Percentiles rank a stretch among this genome's conserved stretches.
Evolutionary conservation across 108 stramenopile genomes (phyloP).

Genomic region (Cyclotella baltica): DNA sequence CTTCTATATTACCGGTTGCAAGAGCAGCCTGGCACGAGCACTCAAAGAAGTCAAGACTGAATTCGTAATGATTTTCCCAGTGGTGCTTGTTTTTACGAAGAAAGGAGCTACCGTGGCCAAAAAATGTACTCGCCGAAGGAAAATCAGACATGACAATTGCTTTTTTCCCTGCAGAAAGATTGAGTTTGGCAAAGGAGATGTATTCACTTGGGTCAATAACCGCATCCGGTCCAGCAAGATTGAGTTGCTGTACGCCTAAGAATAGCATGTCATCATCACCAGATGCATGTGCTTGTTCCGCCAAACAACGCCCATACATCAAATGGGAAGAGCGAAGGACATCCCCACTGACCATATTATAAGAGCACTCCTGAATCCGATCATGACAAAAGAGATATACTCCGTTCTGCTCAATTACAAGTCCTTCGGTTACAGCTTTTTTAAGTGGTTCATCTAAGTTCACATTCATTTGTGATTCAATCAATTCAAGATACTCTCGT

Average conservation of each 20-base stretch:
- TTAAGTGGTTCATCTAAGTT: constrained; percentile 2
- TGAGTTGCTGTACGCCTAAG: constrained; percentile 15
- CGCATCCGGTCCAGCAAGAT: constrained; percentile 1
- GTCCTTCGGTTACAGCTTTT: constrained; percentile 13
- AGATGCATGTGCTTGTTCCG: not conserved
- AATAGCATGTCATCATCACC: constrained; percentile 13
- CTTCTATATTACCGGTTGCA: not conserved
- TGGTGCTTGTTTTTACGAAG: constrained; percentile 9
- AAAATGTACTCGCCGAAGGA: constrained; percentile 7
- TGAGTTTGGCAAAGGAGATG: constrained; percentile 6
- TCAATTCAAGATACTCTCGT: not conserved
- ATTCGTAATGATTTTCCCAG: constrained; percentile 28
- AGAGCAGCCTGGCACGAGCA: not conserved
- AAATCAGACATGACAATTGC: constrained; percentile 35
- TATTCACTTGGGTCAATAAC: constrained; percentile 5
- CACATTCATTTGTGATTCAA: not conserved
- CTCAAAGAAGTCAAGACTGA: constrained; percentile 35
- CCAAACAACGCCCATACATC: constrained; percentile 14
- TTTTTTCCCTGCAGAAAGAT: constrained; percentile 30
- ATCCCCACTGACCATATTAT: constrained; percentile 19
- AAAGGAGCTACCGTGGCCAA: constrained; percentile 21
- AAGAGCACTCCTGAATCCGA: constrained; percentile 31
- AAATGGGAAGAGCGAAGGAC: not conserved
- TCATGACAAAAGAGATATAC: constrained; percentile 35
- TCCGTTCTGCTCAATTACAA: constrained; percentile 8